These are phyloP conservation scores for Trichophyton schoenleinii DNA, from an alignment of 2,329 filamentous ascomycete species.

Conservation along the genomic window DNA sequence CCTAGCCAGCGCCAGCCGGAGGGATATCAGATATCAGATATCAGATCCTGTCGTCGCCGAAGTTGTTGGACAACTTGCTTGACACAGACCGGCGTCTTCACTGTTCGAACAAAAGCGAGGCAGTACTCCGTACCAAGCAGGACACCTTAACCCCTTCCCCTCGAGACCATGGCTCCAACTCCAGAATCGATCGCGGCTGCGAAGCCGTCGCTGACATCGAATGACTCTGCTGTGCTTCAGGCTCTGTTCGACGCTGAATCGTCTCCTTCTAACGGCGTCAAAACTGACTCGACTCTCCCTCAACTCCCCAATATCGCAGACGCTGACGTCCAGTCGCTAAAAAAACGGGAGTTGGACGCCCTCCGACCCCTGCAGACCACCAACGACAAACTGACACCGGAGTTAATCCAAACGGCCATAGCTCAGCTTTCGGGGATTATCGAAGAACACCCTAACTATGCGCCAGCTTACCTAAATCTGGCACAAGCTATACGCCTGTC, in stretches of 20 bases:
- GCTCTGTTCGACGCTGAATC: conserved; percentile 37
- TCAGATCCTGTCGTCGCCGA: neutral
- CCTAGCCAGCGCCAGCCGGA: neutral
- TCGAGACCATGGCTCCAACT: conserved; percentile 8
- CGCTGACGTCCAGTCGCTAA: conserved; percentile 26
- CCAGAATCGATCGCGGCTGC: conserved; percentile 7
- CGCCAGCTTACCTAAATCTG: conserved; percentile 44
- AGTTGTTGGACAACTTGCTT: neutral
- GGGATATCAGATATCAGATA: neutral
- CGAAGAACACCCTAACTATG: conserved; percentile 35
- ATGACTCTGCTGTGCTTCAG: conserved; percentile 35
- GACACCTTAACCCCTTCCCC: neutral
- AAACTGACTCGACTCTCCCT: conserved; percentile 29
- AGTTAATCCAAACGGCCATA: conserved; percentile 24
- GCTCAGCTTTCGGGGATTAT: conserved; percentile 34
- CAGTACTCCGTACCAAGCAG: neutral
- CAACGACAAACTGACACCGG: conserved; percentile 11
- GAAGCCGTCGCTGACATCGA: conserved; percentile 26
- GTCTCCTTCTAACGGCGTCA: conserved; percentile 23
- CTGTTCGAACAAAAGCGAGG: neutral
- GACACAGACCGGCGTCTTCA: neutral
- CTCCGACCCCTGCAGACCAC: conserved; percentile 25
- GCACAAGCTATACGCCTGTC: conserved; percentile 38
- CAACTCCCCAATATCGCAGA: conserved; percentile 30
- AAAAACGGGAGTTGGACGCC: conserved; percentile 29